Evolutionary conservation across 2,329 filamentous ascomycete genomes (phyloP), one percentile per base, ranked within the genome.

Genomic region (Fusarium ramigenum): DNA sequence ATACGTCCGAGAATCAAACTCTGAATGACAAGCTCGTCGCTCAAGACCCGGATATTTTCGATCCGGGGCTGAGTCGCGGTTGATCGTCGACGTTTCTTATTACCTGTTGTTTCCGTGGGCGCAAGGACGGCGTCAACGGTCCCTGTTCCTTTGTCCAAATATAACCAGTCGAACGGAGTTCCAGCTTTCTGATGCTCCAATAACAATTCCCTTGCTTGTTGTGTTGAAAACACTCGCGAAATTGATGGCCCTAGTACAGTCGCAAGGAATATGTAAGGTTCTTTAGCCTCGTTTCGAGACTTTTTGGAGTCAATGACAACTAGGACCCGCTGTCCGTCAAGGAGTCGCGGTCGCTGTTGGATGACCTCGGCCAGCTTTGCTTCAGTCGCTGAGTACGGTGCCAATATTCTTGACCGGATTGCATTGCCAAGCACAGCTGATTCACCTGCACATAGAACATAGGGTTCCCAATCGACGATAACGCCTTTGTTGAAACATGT

Each of bases 11-110:
- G 81, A 72, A 99, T 98, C 66, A 98, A 84, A 81, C 95, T 98
- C 85, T 99, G 96, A 62, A 97, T 91, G 28, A 98, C 90, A 79
- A 96, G 90, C 82, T 98, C 96, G 80, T 97, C 92, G 63, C 91
- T 92, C 59, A 97, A 88, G 49, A 96, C 87, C 70, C 87, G 88
- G 42, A 95, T 85, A 68, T 83, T 87, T 75, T 87, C 85, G 18
- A 86, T 84, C 47, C 83, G 78, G 21, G 64, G 70, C 65, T 52
- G 73, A 49, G 50, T 47, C 23, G 66, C 23, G 16, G 61, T 79
- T 64, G 67, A 82, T 73, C 70, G 79, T 76, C 79, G 83, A 78
- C 80, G 87, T 78, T 81, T 85, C 81, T 83, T 89, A 76, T 79
- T 69, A 4, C 56, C 73, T 9, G 53, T 19, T 34, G 59, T 78